A percentile compares a stretch with the other conserved stretches of the same genome.
Evolutionary conservation across 192 early-diverging fungal genomes (phyloP).

Genomic region (Podila verticillata): DNA sequence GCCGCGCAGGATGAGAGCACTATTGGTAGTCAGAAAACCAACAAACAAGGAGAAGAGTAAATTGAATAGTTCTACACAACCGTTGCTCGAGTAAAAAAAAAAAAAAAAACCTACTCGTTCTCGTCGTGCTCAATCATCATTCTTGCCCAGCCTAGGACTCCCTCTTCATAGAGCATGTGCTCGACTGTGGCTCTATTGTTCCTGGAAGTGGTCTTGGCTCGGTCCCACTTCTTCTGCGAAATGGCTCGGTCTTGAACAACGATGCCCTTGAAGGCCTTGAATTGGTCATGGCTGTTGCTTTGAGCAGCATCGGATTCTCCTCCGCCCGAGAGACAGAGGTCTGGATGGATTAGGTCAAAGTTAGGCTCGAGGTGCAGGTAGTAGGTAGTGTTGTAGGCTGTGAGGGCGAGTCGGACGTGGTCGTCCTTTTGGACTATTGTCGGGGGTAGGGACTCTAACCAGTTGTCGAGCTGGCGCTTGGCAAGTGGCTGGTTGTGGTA

Average conservation of each 20-base stretch:
- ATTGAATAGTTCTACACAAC: background rate
- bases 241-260: slow-evolving; percentile 7
- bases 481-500: background rate
- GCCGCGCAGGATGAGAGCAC: slow-evolving; percentile 18
- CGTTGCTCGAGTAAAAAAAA: background rate
- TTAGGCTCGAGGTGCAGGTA: slow-evolving; percentile 28
- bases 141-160: slow-evolving; percentile 30
- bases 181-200: background rate
- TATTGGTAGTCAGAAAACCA: background rate
- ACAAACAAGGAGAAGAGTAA: background rate
- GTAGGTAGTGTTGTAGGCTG: slow-evolving; percentile 21
- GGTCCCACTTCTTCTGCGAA: slow-evolving; percentile 18
- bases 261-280: slow-evolving; percentile 31
- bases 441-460: background rate
- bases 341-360: slow-evolving; percentile 23
- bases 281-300: background rate
- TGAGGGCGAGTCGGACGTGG: slow-evolving; percentile 10
- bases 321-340: background rate
- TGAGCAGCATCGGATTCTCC: background rate
- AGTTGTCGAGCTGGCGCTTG: slow-evolving; percentile 2
- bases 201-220: slow-evolving; percentile 2
- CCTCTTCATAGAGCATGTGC: slow-evolving; percentile 23
- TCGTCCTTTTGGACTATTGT: slow-evolving; percentile 14
- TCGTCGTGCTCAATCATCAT: slow-evolving; percentile 37
- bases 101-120: slow-evolving; percentile 7